Base-by-base conservation (phyloP, 805 yeast species). In the Candida alai region DNA sequence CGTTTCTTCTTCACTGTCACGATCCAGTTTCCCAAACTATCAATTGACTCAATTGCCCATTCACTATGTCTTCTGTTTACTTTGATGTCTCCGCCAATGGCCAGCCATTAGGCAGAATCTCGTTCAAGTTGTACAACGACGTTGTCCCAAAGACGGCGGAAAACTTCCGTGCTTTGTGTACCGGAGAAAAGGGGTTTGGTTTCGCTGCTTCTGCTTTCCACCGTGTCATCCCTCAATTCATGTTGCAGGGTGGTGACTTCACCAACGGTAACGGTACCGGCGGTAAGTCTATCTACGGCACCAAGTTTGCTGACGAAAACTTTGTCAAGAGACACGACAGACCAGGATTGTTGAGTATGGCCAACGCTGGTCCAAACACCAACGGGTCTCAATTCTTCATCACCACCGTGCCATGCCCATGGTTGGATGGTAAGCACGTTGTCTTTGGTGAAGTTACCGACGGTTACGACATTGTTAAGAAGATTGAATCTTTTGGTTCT, bases 101-200 rank as follows among this genome's bases (percentile, higher is more conserved):
- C 52, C 43, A 74, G 79, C 62, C 54, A 41, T 69, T 83, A 59
- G 95, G 95, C 56, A 82, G 87, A 70, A 70, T 90, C 57, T 74
- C 76, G 60, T 90, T 90, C 83, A 72, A 87, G 65, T 65, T 66
- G 54, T 65, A 63, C 58, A 54, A 60, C 55, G 68, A 65, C 37
- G 82, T 72, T 51, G 70, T 64, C 21, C 90, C 90, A 63, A 81
- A 81, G 73, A 82, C 89, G 34, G 73, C 84, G 48, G 87, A 80
- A 63, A 82, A 82, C 65, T 82, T 82, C 75, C 75, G 84, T 70
- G 87, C 88, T 37, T 63, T 82, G 51, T 76, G 83, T 60, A 82
- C 96, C 44, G 96, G 96, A 51, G 96, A 86, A 72, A 84, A 87
- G 76, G 97, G 97, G 43, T 84, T 70, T 54, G 96, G 96, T 41